Conservation (phyloP, 768 basidiomycete species). For the Hirschioporus abietinus region DNA sequence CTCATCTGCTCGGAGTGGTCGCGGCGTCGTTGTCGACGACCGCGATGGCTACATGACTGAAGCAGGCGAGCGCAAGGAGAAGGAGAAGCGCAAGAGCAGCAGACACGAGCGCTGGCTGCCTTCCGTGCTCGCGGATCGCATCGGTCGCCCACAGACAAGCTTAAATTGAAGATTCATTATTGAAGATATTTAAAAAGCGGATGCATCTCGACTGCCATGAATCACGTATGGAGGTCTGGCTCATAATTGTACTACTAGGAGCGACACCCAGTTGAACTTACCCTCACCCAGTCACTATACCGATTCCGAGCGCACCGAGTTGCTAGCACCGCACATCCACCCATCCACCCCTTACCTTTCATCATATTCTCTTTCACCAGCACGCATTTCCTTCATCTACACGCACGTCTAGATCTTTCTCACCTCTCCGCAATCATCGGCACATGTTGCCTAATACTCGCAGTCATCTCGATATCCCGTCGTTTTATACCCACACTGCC, state of each 20-base stretch:
- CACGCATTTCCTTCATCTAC: background rate
- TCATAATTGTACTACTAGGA: background rate
- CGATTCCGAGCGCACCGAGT: background rate
- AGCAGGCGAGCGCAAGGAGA: slow-evolving; percentile 55
- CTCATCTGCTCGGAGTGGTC: background rate
- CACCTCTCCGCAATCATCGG: background rate
- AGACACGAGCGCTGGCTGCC: slow-evolving; percentile 68
- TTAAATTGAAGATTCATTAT: background rate
- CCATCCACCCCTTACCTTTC: background rate
- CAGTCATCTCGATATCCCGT: background rate
- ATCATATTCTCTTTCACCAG: background rate
- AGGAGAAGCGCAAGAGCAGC: slow-evolving; percentile 30
- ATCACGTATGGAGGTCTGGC: background rate
- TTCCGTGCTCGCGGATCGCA: slow-evolving; percentile 25
- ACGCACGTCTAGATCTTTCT: background rate
- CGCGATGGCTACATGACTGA: slow-evolving; percentile 39
- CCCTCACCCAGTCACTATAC: background rate
- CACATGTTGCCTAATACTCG: background rate
- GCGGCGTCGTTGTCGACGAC: background rate
- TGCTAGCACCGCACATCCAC: background rate
- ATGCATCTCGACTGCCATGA: background rate
- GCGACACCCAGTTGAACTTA: background rate
- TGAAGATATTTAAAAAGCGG: slow-evolving; percentile 1
- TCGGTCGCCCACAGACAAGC: slow-evolving; percentile 1
- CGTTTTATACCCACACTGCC: background rate